Base-by-base conservation (phyloP, 2,329 filamentous ascomycete species). In the Gnomoniopsis smithogilvyi region DNA sequence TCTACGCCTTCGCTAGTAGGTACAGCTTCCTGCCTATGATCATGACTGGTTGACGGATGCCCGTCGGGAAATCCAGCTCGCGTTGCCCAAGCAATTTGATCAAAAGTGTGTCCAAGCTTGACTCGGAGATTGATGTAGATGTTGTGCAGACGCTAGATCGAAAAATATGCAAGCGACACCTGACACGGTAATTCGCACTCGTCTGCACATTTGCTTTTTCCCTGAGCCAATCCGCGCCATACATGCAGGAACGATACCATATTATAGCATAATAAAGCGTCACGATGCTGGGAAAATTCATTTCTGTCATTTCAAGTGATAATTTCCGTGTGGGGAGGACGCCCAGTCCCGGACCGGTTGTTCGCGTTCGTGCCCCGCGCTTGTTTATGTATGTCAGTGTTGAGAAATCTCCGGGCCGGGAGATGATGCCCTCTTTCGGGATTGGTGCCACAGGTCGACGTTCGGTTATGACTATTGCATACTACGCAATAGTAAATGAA, bases 391-490 rank as follows among this genome's bases (percentile, higher is more conserved):
- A 34, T 19, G 49, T 36, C 30, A 19, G 33, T 52, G 50, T 43
- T 11, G 3, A 30, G 41, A 54, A 54, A 54, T 54, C n/a, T 54
- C 51, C 51, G 51, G 26, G 14, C 41, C 26, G 51, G 51, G 51
- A 54, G 51, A 54, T 54, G 51, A 54, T 22, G 43, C 11, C 51
- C 38, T 46, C 19, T 54, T 54, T 46, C 17, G 36, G 50, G 34
- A 22, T 51, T 30, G 30, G 36, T 19, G 34, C 19, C n/a, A 15
- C 19, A n/a, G 12, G 7, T 51, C 19, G 17, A 33, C 15, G n/a
- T 51, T 51, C 36, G 48, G 49, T 15, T 21, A 17, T 11, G 26
- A 30, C 26, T 30, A 30, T 30, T 30, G 26, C 26, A 30, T 30
- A 30, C 26, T 30, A 30, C 26, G 26, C 26, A 30, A 30, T 30